phyloP scores from a whole-genome alignment of 495 filamentous ascomycete species.

The Viridothelium virens region DNA sequence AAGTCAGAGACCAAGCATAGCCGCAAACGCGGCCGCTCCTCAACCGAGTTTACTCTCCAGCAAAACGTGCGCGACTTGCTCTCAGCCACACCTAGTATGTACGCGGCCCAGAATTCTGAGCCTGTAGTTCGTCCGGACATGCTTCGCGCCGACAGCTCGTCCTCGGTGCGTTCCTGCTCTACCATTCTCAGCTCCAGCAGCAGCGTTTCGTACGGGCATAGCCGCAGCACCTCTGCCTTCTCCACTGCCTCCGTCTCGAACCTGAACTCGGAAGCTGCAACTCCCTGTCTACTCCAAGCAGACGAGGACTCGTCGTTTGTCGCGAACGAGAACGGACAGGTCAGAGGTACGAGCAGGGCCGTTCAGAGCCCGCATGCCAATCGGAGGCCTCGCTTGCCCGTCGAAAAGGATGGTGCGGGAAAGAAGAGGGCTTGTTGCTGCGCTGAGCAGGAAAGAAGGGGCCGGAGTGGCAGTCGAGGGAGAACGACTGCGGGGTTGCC shows the following conservation, averaged over 20 bases:
- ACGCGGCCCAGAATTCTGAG: neutral
- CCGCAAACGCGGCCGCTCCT: constrained; percentile 7
- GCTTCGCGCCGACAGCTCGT: neutral
- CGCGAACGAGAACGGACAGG: neutral
- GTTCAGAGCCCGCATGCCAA: neutral
- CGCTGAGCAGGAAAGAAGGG: neutral
- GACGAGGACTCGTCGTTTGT: neutral
- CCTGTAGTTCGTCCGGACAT: neutral
- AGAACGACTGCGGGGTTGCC: neutral
- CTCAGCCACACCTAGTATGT: neutral
- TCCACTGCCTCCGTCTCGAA: no score
- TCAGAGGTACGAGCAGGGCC: neutral
- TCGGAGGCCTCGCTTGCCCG: neutral
- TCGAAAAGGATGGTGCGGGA: neutral
- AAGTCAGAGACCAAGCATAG: neutral
- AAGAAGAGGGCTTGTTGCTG: constrained; percentile 8
- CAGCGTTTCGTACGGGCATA: neutral
- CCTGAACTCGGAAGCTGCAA: neutral
- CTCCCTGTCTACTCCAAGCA: neutral
- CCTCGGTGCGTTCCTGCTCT: constrained; percentile 5
- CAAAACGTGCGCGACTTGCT: constrained; percentile 4
- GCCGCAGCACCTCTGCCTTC: neutral
- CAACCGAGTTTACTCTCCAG: neutral
- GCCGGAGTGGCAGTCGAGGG: neutral
- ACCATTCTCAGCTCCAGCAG: neutral